A percentile compares a stretch with the other conserved stretches of the same genome.
These are phyloP conservation scores for Xerocomus potaroensis DNA, from an alignment of 768 basidiomycete species.

Conservation along the genomic window DNA sequence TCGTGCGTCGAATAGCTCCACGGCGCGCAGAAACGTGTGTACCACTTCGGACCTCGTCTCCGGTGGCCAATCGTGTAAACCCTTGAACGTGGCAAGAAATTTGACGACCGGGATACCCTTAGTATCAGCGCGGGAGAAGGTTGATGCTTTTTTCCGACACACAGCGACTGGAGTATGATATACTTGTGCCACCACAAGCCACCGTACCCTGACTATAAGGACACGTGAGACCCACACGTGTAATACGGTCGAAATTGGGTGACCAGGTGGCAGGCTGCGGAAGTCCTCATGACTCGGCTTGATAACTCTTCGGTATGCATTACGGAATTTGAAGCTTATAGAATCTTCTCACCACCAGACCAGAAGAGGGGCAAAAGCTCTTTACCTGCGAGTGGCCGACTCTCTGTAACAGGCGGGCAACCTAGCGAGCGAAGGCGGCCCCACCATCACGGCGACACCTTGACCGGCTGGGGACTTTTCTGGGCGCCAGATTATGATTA, in stretches of 20 bases:
- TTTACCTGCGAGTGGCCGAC: too few species aligned
- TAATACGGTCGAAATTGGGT: neutral
- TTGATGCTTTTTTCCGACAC: neutral
- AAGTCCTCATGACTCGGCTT: neutral
- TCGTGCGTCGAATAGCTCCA: neutral
- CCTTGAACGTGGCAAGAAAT: neutral
- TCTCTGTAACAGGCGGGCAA: too few species aligned
- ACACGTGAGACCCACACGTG: neutral
- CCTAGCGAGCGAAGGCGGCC: too few species aligned
- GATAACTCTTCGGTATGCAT: neutral
- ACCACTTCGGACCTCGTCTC: neutral
- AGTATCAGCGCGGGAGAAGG: neutral
- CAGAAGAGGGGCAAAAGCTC: too few species aligned
- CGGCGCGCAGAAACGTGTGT: neutral
- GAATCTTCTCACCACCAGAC: too few species aligned
- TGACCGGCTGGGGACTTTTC: too few species aligned
- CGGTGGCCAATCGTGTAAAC: neutral
- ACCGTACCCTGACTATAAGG: too few species aligned
- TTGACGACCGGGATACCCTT: neutral
- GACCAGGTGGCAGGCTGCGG: neutral
- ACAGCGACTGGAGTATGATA: neutral
- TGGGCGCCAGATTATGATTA: too few species aligned
- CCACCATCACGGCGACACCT: too few species aligned
- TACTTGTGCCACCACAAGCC: too few species aligned
- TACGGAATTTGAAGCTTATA: too few species aligned